Conservation (phyloP, 179 eudicot species). For the Beta macrorhiza region DNA sequence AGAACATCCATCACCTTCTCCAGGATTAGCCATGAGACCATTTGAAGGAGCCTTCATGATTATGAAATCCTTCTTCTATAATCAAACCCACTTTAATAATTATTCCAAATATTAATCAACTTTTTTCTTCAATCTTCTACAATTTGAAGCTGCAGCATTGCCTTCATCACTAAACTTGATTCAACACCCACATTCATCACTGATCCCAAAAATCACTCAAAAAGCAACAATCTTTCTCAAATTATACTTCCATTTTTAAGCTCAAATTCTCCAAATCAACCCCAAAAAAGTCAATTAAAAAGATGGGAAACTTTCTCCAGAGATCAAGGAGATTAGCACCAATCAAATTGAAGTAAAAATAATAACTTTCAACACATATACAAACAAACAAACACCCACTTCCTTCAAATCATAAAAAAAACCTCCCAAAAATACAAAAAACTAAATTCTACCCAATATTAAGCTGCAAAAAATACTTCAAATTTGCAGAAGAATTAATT, state of each 20-base stretch:
- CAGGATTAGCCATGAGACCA: slow-evolving; percentile 56
- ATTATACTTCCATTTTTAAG: neutral
- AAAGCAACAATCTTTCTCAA: slow-evolving; percentile 11
- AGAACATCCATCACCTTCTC: slow-evolving; percentile 47
- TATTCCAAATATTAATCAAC: neutral
- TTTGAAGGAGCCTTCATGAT: slow-evolving; percentile 69
- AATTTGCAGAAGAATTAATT: no score
- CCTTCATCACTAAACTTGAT: neutral
- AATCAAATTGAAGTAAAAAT: slow-evolving; percentile 15
- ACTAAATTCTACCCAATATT: neutral
- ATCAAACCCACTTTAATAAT: slow-evolving; percentile 13
- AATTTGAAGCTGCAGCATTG: slow-evolving; percentile 8
- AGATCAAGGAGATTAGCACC: slow-evolving; percentile 24
- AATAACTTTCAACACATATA: neutral
- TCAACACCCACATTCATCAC: slow-evolving; percentile 12
- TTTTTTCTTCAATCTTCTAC: neutral
- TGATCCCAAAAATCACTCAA: neutral
- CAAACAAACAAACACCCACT: slow-evolving; percentile 1
- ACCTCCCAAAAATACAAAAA: neutral
- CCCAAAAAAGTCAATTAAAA: neutral
- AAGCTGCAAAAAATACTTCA: neutral
- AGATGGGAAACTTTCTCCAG: neutral
- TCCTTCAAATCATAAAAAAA: neutral
- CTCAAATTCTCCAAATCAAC: neutral
- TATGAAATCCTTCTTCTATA: neutral